Percentiles rank a stretch among this genome's conserved stretches.
Evolutionary conservation across 495 filamentous ascomycete genomes (phyloP).

Genomic region (Emericellopsis terricola): DNA sequence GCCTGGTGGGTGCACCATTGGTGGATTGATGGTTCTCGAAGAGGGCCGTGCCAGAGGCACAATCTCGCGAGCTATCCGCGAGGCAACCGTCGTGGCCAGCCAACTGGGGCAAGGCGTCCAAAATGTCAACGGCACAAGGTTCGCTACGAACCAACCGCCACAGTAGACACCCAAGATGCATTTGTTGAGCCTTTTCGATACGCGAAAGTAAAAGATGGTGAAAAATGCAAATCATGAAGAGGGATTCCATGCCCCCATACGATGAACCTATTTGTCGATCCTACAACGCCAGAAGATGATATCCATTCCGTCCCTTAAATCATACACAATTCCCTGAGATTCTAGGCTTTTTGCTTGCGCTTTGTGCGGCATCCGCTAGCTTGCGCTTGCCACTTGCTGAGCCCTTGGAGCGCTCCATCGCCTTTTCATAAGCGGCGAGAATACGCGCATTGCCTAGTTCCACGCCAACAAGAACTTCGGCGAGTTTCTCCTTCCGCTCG

Average conservation of each 20-base stretch:
- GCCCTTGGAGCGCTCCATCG: slow-evolving; percentile 4
- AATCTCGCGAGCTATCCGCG: slow-evolving; percentile 53
- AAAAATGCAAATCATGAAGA: too few species aligned
- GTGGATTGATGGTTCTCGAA: slow-evolving; percentile 56
- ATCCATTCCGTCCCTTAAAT: too few species aligned
- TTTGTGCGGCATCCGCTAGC: slow-evolving; percentile 5
- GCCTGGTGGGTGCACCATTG: slow-evolving; percentile 68
- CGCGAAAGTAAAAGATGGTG: too few species aligned
- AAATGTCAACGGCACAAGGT: slow-evolving; percentile 17
- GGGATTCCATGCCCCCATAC: not conserved
- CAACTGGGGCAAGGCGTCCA: slow-evolving; percentile 43
- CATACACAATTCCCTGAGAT: too few species aligned
- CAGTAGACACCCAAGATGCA: not conserved
- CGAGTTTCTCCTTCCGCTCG: slow-evolving; percentile 67
- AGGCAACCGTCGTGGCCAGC: slow-evolving; percentile 59
- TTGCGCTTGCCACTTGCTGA: slow-evolving; percentile 10
- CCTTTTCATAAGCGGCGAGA: slow-evolving; percentile 23
- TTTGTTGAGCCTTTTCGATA: too few species aligned
- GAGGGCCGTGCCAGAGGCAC: slow-evolving; percentile 55
- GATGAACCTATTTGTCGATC: slow-evolving; percentile 4
- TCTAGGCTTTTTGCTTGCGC: slow-evolving; percentile 17
- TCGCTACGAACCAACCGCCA: not conserved
- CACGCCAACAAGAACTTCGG: slow-evolving; percentile 58
- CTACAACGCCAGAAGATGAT: too few species aligned
- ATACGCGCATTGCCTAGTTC: slow-evolving; percentile 66